Percentiles rank a stretch among this genome's conserved stretches.
Evolutionary conservation across 2,329 filamentous ascomycete genomes (phyloP).

Genomic region (Plenodomus tracheiphilus): DNA sequence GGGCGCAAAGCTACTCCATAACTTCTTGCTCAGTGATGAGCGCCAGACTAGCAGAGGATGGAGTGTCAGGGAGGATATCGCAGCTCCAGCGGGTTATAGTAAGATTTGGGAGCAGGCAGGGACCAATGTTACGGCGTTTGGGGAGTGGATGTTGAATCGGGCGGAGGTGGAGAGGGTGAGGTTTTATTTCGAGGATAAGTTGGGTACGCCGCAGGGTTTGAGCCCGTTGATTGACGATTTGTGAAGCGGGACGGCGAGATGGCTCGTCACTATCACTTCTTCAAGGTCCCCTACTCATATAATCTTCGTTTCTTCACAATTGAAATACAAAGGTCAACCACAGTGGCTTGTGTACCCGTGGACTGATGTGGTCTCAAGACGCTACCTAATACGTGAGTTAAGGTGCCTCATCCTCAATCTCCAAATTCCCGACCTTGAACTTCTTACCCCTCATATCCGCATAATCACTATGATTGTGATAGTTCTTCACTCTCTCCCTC

Average conservation of each 20-base stretch:
- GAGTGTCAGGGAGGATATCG: conserved; percentile 43
- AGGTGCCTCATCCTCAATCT: conserved; percentile 47
- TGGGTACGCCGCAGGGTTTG: conserved; percentile 51
- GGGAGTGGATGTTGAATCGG: conserved; percentile 50
- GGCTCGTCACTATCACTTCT: too few relatives aligned
- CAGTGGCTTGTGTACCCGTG: too few relatives aligned
- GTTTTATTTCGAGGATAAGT: conserved; percentile 48
- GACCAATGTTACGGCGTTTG: conserved; percentile 47
- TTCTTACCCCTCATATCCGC: conserved; percentile 46
- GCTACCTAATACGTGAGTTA: too few relatives aligned
- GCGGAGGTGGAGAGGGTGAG: conserved; percentile 47
- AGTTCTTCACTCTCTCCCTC: conserved; percentile 47
- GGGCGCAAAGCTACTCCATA: conserved; percentile 56
- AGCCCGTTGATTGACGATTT: conserved; percentile 42
- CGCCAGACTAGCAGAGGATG: conserved; percentile 42
- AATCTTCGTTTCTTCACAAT: too few relatives aligned
- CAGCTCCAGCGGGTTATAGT: conserved; percentile 30
- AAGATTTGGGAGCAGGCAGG: conserved; percentile 32
- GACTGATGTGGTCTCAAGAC: too few relatives aligned
- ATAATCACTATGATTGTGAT: conserved; percentile 47
- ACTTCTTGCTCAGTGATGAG: conserved; percentile 51
- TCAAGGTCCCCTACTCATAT: too few relatives aligned
- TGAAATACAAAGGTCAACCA: too few relatives aligned
- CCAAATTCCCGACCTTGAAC: conserved; percentile 46
- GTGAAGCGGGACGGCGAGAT: conserved; percentile 2